Conservation (phyloP, 371 early-diverging fungal species). For the Mucor irregularis region DNA sequence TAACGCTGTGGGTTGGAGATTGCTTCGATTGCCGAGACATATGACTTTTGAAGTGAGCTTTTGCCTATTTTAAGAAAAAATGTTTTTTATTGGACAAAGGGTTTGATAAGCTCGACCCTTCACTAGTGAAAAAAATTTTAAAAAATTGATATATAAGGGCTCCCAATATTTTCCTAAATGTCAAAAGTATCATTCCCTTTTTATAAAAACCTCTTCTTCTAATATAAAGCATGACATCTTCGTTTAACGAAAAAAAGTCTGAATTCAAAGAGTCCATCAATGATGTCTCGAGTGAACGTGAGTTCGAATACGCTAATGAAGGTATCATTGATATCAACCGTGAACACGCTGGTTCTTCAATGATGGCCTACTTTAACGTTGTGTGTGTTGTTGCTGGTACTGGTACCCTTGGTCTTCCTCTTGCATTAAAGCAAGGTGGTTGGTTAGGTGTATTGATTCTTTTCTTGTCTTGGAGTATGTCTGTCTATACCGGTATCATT, state of each 20-base stretch:
- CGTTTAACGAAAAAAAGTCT: constrained; percentile 8
- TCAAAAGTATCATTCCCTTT: background rate
- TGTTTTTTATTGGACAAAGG: constrained; percentile 1
- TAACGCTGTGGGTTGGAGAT: too few species aligned
- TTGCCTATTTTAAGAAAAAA: constrained; percentile 3
- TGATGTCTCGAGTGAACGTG: constrained; percentile 10
- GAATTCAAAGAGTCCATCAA: constrained; percentile 14
- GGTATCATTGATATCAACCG: constrained; percentile 19
- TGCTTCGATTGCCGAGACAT: constrained; percentile 11
- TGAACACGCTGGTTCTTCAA: constrained; percentile 24
- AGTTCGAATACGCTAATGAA: constrained; percentile 15
- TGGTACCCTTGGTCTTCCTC: constrained; percentile 83
- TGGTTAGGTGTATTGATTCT: constrained; percentile 79
- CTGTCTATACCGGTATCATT: constrained; percentile 53
- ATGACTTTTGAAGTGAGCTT: constrained; percentile 7
- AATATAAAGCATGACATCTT: constrained; percentile 4
- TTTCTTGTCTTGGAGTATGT: constrained; percentile 72
- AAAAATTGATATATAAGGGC: constrained; percentile 5
- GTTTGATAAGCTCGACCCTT: constrained; percentile 10
- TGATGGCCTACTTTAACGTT: constrained; percentile 39
- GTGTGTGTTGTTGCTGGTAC: constrained; percentile 80
- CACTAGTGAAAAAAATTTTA: too few species aligned
- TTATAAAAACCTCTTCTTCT: background rate
- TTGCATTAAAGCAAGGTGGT: constrained; percentile 78
- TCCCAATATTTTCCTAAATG: background rate